Evolutionary conservation across 2,329 filamentous ascomycete genomes (phyloP).

Genomic region (Verticillium nonalfalfae): DNA sequence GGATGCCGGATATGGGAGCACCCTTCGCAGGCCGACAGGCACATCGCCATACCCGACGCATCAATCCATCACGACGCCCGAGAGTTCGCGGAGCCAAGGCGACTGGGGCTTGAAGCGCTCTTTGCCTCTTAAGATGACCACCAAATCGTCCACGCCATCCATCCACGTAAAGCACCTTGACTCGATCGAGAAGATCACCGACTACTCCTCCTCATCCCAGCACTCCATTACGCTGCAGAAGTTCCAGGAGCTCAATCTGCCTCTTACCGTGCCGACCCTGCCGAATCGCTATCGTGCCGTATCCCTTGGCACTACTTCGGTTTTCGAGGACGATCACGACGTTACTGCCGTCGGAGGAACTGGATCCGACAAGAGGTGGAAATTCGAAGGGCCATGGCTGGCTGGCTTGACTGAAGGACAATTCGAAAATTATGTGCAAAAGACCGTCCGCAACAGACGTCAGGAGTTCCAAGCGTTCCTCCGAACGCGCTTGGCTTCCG

Average conservation of each 20-base stretch:
- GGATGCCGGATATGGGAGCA: neutral
- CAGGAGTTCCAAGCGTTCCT: conserved; percentile 49
- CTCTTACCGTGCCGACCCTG: conserved; percentile 49
- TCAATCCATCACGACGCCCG: conserved; percentile 74
- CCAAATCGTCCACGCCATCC: conserved; percentile 64
- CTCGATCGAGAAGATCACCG: conserved; percentile 80
- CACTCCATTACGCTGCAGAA: conserved; percentile 77
- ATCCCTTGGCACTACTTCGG: conserved; percentile 26
- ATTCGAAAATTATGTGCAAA: conserved; percentile 50
- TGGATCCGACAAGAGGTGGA: conserved; percentile 48
- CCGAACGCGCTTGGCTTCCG: conserved; percentile 38
- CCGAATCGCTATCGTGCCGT: neutral
- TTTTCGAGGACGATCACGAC: conserved; percentile 55
- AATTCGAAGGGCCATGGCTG: conserved; percentile 61
- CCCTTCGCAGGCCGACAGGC: neutral
- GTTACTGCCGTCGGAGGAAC: conserved; percentile 24
- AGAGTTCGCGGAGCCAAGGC: conserved; percentile 64
- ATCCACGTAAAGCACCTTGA: conserved; percentile 75
- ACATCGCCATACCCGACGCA: conserved; percentile 76
- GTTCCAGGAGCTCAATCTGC: conserved; percentile 75
- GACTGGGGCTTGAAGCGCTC: conserved; percentile 93
- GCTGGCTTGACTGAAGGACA: conserved; percentile 56
- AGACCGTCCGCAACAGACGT: conserved; percentile 45
- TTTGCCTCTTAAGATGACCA: conserved; percentile 70
- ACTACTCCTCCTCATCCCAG: conserved; percentile 78